phyloP scores from a whole-genome alignment of 352 stramenopile genomes.

The Pythium diclinum region DNA sequence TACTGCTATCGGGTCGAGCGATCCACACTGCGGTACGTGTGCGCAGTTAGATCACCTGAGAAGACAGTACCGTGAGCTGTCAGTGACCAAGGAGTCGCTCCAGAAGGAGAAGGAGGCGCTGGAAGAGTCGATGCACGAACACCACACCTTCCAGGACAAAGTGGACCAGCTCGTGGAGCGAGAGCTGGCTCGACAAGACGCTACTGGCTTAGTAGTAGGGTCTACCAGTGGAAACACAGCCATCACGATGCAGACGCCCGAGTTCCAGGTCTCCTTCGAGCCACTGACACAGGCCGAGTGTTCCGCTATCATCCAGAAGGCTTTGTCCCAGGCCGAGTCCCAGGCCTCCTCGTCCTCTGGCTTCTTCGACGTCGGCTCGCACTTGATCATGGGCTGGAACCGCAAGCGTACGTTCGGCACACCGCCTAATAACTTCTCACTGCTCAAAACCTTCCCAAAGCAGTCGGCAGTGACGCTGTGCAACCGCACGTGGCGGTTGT shows the following conservation, averaged over 20 bases:
- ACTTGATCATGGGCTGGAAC: constrained; percentile 33
- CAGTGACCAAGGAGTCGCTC: constrained; percentile 29
- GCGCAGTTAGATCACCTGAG: constrained; percentile 11
- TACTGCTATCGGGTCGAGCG: not conserved
- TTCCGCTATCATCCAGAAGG: constrained; percentile 14
- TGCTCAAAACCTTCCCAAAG: constrained; percentile 28
- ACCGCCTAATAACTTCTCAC: constrained; percentile 27
- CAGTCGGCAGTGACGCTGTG: constrained; percentile 23
- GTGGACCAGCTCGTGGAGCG: constrained; percentile 20
- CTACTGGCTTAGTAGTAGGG: not conserved
- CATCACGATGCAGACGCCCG: constrained; percentile 18
- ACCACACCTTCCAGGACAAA: constrained; percentile 31
- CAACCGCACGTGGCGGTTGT: constrained; percentile 25
- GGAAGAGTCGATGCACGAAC: constrained; percentile 28
- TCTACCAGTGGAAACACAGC: not conserved
- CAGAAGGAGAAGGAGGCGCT: constrained; percentile 27
- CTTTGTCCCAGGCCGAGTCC: constrained; percentile 24
- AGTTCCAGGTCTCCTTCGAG: constrained; percentile 26
- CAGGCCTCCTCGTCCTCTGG: constrained; percentile 12
- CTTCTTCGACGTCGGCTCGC: constrained; percentile 23
- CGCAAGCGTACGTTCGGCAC: constrained; percentile 35
- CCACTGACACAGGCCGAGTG: constrained; percentile 31
- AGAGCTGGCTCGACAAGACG: constrained; percentile 8
- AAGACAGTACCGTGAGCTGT: constrained; percentile 23
- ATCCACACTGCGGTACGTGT: constrained; percentile 13